Percentiles rank a stretch among this genome's conserved stretches.
Evolutionary conservation across 495 filamentous ascomycete species (phyloP).

Genomic region (Daldinia childiae): DNA sequence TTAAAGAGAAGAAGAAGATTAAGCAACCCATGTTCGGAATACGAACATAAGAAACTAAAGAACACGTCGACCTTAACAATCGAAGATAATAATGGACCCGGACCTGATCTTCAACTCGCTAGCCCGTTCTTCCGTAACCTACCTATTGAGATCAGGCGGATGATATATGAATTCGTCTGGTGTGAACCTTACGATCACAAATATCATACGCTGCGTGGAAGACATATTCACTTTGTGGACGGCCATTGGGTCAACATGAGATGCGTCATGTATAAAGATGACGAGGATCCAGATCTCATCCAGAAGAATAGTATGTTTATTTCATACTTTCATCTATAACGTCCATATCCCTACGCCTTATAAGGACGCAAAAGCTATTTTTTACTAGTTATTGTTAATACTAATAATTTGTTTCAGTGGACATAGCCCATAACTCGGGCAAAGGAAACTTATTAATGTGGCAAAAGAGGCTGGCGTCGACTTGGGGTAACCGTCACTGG

Average conservation of each 20-base stretch:
- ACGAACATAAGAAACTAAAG: slow-evolving; percentile 17
- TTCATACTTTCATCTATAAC: neutral
- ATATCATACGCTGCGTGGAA: slow-evolving; percentile 38
- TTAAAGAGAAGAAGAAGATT: slow-evolving; percentile 34
- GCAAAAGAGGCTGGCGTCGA: slow-evolving; percentile 45
- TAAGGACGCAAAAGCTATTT: neutral
- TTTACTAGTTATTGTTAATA: slow-evolving; percentile 1
- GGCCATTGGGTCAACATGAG: slow-evolving; percentile 45
- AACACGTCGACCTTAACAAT: slow-evolving; percentile 4
- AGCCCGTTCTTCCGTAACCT: slow-evolving; percentile 43
- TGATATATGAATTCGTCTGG: slow-evolving; percentile 48
- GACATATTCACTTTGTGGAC: slow-evolving; percentile 45
- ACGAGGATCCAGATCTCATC: slow-evolving; percentile 42
- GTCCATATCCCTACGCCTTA: neutral
- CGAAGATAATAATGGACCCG: neutral
- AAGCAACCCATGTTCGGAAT: slow-evolving; percentile 19
- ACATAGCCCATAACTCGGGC: slow-evolving; percentile 31
- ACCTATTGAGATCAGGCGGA: slow-evolving; percentile 47
- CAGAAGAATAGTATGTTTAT: slow-evolving; percentile 41
- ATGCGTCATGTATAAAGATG: slow-evolving; percentile 47
- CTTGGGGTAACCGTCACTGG: slow-evolving; percentile 47
- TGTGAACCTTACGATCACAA: slow-evolving; percentile 35
- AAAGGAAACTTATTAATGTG: slow-evolving; percentile 43
- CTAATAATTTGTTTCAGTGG: slow-evolving; percentile 30
- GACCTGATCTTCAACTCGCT: slow-evolving; percentile 24